Base-by-base conservation (phyloP, 1,284 basidiomycete species). In the Ganoderma meredithae region DNA sequence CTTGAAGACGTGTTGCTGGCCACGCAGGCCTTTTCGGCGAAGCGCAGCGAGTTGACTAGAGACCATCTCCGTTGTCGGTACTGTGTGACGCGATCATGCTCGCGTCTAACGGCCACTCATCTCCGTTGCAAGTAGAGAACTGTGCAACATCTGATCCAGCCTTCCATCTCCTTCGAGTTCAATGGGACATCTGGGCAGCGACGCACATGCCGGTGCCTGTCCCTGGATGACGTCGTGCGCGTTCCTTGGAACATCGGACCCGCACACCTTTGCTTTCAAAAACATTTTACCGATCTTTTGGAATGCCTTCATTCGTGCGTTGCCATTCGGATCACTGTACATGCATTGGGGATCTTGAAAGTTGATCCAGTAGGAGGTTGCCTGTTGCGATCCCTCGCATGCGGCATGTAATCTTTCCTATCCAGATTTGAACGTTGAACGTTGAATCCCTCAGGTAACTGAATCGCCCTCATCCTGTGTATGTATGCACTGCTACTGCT, bases 121-220 rank as follows among this genome's bases (percentile, higher is more conserved):
- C 19, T 56, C 55, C 60, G 60, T 53, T 53, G 52, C 27, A 53
- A 12, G 25, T 8, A 31, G 52, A 53, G 10, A 15, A 31, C 19
- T 25, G 52, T 31, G 19, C 19, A n/a, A n/a, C 7, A 44, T 22
- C 22, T 25, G 47, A 52, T 52, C 13, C 31, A 9, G 27, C 19
- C 52, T 43, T 25, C 36, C 36, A 39, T 39, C 36, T 39, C 36
- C 36, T 39, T 10, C 31, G 31, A 31, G 31, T 3, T 31, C 13
- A 55, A 25, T 19, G 19, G 36, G 27, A 41, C 25, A 62, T 63
- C 9, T 27, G 33, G 17, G 41, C 27, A n/a, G 13, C 47, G 36
- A 36, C 53, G 10, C 17, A 63, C 40, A 43, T 56, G 39, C 33
- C 19, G n/a, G 69, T 70, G 62, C 69, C 69, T 68, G 66, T 39